Base-by-base conservation (phyloP, 1,284 basidiomycete genomes). In the Cerioporus squamosus region DNA sequence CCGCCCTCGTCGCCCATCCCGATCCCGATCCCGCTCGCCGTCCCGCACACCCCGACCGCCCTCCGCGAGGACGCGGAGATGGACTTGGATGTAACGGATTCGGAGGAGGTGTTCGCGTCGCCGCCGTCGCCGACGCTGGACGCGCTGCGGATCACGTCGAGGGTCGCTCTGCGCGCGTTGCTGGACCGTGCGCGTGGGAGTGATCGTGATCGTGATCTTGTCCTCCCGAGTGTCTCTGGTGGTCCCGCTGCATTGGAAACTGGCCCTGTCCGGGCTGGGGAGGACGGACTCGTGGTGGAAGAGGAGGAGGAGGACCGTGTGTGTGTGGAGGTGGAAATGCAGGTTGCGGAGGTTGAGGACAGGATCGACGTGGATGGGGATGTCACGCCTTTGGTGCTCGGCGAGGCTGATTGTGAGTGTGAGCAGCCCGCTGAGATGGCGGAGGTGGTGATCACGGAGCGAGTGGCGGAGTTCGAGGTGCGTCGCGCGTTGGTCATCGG, bases 61-160 rank as follows among this genome's bases (percentile, higher is more conserved):
- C 45, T 23, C 8, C 7, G 23, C 15, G 31, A 9, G 17, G 59
- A 55, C 15, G 20, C 55, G 45, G 53, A 44, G 15, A 49, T 58
- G 12, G 62, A 29, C 3, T 9, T 29, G 29, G n/a, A n/a, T n/a
- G n/a, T n/a, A n/a, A n/a, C n/a, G n/a, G n/a, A n/a, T n/a, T n/a
- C n/a, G n/a, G 29, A 29, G 29, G 29, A 59, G 9, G 15, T 59
- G 22, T 43, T 45, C 42, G 59, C 62, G 5, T 62, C 60, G 3
- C 63, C 63, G 5, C 63, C 63, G 4, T 64, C 63, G 18, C 63
- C 63, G 5, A 64, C 63, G 2, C 45, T 64, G 22, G 57, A 59
- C 33, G 60, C 57, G 45, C 48, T 60, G 14, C 57, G 63, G 14
- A 62, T 64, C 48, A 61, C 60, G 46, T 64, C 62, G 31, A 31